Percentiles rank a stretch among this genome's conserved stretches.
These are phyloP conservation scores for Talaromyces borbonicus DNA, from an alignment of 495 filamentous ascomycete genomes.

Conservation along the genomic window DNA sequence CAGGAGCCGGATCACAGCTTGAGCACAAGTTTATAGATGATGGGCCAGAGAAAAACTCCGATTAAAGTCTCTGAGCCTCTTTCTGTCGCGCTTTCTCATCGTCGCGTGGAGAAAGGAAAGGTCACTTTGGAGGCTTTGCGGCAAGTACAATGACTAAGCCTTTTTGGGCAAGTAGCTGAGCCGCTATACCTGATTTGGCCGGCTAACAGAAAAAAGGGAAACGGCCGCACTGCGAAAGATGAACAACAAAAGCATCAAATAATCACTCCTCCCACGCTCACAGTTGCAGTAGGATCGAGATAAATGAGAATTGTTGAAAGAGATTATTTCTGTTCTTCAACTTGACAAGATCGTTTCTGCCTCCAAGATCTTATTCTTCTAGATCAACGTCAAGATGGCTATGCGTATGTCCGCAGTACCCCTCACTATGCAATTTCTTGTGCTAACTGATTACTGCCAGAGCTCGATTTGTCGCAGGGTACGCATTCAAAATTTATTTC, in stretches of 20 bases:
- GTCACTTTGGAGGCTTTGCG: background rate
- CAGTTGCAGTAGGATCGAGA: no score
- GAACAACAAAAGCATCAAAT: no score
- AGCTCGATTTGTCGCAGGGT: constrained; percentile 73
- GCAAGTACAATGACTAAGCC: constrained; percentile 8
- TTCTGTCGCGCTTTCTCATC: constrained; percentile 5
- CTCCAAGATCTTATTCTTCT: constrained; percentile 4
- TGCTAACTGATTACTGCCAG: constrained; percentile 31
- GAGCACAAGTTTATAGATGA: no score
- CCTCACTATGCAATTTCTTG: constrained; percentile 24
- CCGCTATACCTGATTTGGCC: constrained; percentile 3
- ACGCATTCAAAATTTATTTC: constrained; percentile 4
- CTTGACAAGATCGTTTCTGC: constrained; percentile 5
- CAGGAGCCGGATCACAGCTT: background rate
- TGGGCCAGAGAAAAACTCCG: no score
- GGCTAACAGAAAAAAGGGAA: background rate
- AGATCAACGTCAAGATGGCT: constrained; percentile 45
- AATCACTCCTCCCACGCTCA: constrained; percentile 4
- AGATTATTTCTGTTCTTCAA: background rate
- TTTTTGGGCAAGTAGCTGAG: constrained; percentile 6
- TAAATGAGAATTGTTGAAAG: background rate
- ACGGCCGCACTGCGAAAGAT: background rate
- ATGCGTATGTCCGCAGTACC: constrained; percentile 48
- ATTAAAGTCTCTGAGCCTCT: no score
- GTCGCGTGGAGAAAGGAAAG: constrained; percentile 14